These are phyloP conservation scores for Penicillium pulvis DNA, from an alignment of 495 filamentous ascomycete genomes.

Conservation along the genomic window DNA sequence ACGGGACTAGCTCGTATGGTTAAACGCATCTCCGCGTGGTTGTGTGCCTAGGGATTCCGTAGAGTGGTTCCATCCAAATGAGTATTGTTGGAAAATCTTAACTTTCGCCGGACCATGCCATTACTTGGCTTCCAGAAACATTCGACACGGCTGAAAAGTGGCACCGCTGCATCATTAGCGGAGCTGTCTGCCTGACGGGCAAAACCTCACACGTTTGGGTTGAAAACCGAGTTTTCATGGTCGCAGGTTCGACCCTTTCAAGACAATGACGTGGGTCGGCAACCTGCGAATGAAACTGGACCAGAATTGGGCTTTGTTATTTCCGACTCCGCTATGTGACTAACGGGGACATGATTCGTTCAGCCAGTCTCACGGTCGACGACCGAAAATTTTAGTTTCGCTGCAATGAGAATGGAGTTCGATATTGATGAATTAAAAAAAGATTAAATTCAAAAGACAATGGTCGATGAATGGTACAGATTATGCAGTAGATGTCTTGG, in stretches of 20 bases:
- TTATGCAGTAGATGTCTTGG: neutral
- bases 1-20: constrained; percentile 3
- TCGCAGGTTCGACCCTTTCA: neutral
- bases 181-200: neutral
- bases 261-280: constrained; percentile 7
- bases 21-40: constrained; percentile 3
- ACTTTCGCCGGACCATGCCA: neutral
- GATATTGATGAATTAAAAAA: neutral
- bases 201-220: neutral
- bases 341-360: neutral
- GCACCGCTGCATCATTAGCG: constrained; percentile 1
- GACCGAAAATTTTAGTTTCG: neutral
- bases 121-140: constrained; percentile 1
- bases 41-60: neutral
- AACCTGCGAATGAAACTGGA: neutral
- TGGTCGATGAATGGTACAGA: neutral
- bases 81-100: neutral
- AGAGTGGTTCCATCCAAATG: neutral
- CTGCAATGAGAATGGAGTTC: neutral
- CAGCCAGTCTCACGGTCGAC: neutral
- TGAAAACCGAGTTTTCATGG: neutral
- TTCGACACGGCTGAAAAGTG: constrained; percentile 1
- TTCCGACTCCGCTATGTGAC: constrained; percentile 4
- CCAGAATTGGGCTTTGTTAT: neutral
- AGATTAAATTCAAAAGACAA: neutral